A percentile compares a stretch with the other conserved stretches of the same genome.
These are phyloP conservation scores for Vaccinium darrowii DNA, from an alignment of 148 eudicot genomes.

Conservation along the genomic window DNA sequence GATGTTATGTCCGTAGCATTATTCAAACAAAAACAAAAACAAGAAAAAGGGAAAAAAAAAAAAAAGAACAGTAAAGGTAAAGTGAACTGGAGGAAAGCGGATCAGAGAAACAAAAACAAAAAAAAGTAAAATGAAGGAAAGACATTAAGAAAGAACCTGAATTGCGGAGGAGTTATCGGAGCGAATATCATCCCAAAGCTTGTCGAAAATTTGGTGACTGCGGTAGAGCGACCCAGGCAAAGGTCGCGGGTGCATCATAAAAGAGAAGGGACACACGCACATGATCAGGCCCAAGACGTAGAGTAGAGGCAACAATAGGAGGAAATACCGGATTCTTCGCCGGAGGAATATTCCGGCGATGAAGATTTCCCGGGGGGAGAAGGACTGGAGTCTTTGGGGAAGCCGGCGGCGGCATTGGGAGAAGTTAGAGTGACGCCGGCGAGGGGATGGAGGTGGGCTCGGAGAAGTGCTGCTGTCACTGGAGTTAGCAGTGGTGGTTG, in stretches of 20 bases:
- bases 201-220: conserved; percentile 54
- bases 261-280: conserved; percentile 50
- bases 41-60: background rate
- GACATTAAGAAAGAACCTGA: conserved; percentile 35
- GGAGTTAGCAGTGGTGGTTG: conserved; percentile 9
- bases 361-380: conserved; percentile 32
- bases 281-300: conserved; percentile 54
- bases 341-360: conserved; percentile 33
- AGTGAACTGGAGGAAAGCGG: background rate
- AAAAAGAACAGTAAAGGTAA: background rate
- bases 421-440: background rate
- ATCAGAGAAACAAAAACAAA: background rate
- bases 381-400: conserved; percentile 1
- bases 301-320: conserved; percentile 34
- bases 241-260: conserved; percentile 39
- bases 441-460: conserved; percentile 1
- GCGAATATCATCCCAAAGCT: conserved; percentile 47
- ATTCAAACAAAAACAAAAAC: background rate
- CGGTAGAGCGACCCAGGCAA: conserved; percentile 68
- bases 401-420: conserved; percentile 4
- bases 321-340: conserved; percentile 40
- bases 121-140: background rate
- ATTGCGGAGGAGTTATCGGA: conserved; percentile 41
- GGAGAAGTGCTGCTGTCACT: conserved; percentile 18
- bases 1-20: too few species aligned